Evolutionary conservation across 805 yeast genomes (phyloP), one percentile per base, ranked within the genome.

Genomic region (Cyberlindnera samutprakarnensis): DNA sequence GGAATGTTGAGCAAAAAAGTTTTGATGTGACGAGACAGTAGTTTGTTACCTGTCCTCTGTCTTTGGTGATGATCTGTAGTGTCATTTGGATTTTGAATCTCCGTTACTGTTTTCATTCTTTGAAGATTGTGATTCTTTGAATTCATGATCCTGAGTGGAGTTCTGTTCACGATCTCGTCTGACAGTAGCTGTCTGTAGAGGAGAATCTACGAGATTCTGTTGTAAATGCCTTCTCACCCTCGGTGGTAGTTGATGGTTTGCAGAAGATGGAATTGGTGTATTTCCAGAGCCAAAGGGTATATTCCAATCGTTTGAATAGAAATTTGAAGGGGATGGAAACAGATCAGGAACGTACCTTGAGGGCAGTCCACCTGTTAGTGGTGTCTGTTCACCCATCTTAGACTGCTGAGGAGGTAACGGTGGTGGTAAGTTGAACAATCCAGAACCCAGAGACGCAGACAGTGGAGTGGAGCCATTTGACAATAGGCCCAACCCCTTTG

Each of bases 311-410:
- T 73, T 66, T 6, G 76, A 71, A 46, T 80, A 83, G 43, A 77
- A 75, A 40, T 72, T 80, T n/a, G 77, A 71, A 0, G 95, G 95
- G 6, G 90, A 80, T 19, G 87, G 88, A 46, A 84, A 75, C 50
- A 79, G 62, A 45, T 83, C 94, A 37, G 69, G 69, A 25, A 81
- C 74, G 45, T 76, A 83, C 31, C 81, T 65, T 3, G 83, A 72
- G 3, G 94, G 88, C 16, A 83, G 58, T 1, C 75, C 78, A 6
- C 80, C 79, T 3, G 75, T 63, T 11, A 80, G 54, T 4, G 88
- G 85, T 0, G 87, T 76, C 38, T 79, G 86, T 24, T 78, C 86
- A 10, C 78, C 74, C 18, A 51, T 28, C 13, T 28, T 28, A 7
- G n/a, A 13, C 6, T 25, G 37, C 13, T 31, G 41, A 39, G 41